phyloP scores from a whole-genome alignment of 805 yeast species.

The Candida ascalaphidarum region DNA sequence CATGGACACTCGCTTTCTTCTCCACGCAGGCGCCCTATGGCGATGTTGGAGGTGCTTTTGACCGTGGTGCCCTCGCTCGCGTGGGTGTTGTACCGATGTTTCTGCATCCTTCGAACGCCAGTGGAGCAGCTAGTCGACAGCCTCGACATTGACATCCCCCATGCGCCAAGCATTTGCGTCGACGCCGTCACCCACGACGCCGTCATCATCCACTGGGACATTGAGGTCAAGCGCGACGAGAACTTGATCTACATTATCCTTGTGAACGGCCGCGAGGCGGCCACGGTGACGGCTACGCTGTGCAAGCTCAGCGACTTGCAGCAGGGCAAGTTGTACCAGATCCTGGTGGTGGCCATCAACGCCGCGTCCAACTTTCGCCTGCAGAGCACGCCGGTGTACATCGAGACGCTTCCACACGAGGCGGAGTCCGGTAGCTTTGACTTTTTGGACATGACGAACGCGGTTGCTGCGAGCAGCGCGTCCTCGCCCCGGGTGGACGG shows the following conservation, averaged over 20 bases:
- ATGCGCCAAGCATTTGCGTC: conserved; percentile 44
- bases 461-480: not conserved
- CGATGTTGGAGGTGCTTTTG: no score
- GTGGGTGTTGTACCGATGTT: conserved; percentile 34
- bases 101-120: conserved; percentile 32
- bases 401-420: conserved; percentile 14
- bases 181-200: conserved; percentile 41
- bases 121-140: conserved; percentile 37
- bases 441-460: not conserved
- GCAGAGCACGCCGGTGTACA: conserved; percentile 22
- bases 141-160: conserved; percentile 47
- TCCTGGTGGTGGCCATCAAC: conserved; percentile 30
- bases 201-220: conserved; percentile 51
- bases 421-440: no score
- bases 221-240: conserved; percentile 17
- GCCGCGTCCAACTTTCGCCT: conserved; percentile 25
- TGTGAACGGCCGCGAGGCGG: conserved; percentile 27
- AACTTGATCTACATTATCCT: conserved; percentile 22
- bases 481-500: not conserved
- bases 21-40: no score
- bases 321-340: conserved; percentile 19
- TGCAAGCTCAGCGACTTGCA: conserved; percentile 24
- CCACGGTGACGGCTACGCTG: conserved; percentile 24
- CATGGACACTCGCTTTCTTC: no score
- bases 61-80: conserved; percentile 18